Evolutionary conservation across 257 asterid genomes (phyloP).

Genomic region (Penstemon eatonii): DNA sequence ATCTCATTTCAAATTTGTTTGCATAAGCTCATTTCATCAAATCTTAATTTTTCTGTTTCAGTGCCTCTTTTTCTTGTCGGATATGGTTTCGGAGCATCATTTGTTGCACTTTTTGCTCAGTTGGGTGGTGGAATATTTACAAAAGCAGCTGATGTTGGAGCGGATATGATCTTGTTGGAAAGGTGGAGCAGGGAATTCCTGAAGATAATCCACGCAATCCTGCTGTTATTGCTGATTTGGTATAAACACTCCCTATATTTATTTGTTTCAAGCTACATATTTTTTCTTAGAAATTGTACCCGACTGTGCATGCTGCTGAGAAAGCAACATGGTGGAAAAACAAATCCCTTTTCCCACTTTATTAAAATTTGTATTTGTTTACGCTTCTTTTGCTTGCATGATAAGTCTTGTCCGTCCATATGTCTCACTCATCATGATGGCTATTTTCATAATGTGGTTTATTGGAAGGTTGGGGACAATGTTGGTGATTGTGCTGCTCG

Average conservation of each 20-base stretch:
- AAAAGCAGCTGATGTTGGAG: conserved; percentile 99
- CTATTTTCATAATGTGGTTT: conserved; percentile 29
- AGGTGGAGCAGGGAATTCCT: conserved; percentile 98
- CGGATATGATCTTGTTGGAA: conserved; percentile 85
- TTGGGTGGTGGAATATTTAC: conserved; percentile 98
- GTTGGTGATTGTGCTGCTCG: conserved; percentile 99
- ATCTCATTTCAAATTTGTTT: too few species aligned
- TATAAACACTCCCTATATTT: conserved; percentile 33
- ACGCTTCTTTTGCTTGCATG: conserved; percentile 5
- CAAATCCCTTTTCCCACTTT: neutral
- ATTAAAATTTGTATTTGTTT: conserved; percentile 7
- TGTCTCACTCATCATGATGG: conserved; percentile 13
- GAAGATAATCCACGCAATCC: conserved; percentile 99
- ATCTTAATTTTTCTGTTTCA: conserved; percentile 37
- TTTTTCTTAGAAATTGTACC: conserved; percentile 22
- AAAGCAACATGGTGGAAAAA: conserved; percentile 20
- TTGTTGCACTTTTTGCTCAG: conserved; percentile 98
- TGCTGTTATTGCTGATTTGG: conserved; percentile 98
- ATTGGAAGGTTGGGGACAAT: conserved; percentile 90
- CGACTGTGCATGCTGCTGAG: conserved; percentile 10
- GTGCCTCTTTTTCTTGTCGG: conserved; percentile 99
- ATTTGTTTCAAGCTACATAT: conserved; percentile 8
- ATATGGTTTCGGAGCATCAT: conserved; percentile 98
- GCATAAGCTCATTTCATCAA: neutral
- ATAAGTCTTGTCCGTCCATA: neutral